These are phyloP conservation scores for Morella rubra DNA, from an alignment of 306 rosid genomes.

Conservation along the genomic window DNA sequence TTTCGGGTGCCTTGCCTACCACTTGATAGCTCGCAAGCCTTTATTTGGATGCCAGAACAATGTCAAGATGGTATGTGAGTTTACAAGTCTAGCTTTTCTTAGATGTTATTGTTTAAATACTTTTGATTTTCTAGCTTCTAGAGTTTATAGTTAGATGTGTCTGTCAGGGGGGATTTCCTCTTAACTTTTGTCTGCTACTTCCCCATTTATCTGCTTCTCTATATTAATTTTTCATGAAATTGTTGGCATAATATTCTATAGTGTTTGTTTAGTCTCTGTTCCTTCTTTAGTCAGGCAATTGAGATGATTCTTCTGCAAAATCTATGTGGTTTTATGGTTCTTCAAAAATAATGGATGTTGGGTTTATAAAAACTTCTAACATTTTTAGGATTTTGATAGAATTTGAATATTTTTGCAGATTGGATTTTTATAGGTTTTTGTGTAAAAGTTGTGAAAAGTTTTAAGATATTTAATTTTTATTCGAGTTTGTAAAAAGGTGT, in stretches of 20 bases:
- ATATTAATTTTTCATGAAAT: background rate
- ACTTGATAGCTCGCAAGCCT: slow-evolving; percentile 80
- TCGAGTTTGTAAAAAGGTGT: too few species aligned
- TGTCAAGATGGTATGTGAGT: slow-evolving; percentile 76
- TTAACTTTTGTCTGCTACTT: background rate
- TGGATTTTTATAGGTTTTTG: too few species aligned
- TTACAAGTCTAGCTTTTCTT: slow-evolving; percentile 18
- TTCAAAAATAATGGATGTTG: background rate
- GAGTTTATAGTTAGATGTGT: background rate
- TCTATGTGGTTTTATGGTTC: background rate
- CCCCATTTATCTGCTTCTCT: background rate
- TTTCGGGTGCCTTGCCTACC: slow-evolving; percentile 94
- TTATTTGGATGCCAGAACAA: slow-evolving; percentile 90
- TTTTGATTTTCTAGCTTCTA: background rate
- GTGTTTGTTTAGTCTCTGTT: background rate
- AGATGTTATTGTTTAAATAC: background rate
- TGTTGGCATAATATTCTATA: background rate
- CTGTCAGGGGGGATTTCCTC: background rate
- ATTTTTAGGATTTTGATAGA: too few species aligned
- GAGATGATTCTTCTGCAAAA: background rate
- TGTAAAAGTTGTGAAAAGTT: too few species aligned
- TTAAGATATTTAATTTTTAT: too few species aligned
- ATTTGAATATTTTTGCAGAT: too few species aligned
- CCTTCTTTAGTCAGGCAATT: background rate
- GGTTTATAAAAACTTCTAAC: too few species aligned